phyloP scores from a whole-genome alignment of 345 rosid species.

The Lepidium sativum region DNA sequence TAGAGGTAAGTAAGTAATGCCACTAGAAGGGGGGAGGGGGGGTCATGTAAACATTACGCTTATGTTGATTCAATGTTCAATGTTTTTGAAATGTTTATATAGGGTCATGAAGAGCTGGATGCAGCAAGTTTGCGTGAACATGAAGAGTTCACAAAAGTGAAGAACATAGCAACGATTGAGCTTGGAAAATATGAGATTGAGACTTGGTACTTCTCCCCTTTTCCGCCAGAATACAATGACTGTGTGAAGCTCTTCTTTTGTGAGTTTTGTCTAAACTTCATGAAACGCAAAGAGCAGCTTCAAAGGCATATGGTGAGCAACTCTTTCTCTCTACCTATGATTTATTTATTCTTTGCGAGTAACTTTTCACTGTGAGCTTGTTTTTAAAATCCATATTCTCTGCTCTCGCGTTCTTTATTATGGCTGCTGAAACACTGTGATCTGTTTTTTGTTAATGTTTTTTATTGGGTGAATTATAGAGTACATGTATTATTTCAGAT shows the following conservation, averaged over 20 bases:
- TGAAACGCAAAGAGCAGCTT: slow-evolving; percentile 98
- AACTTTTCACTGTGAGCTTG: neutral
- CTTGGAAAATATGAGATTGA: slow-evolving; percentile 97
- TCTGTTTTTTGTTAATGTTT: neutral
- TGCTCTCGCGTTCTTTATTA: neutral
- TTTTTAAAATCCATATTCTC: neutral
- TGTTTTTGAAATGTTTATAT: neutral
- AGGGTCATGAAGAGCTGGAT: slow-evolving; percentile 99
- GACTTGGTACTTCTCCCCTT: slow-evolving; percentile 99
- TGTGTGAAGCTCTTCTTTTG: slow-evolving; percentile 84
- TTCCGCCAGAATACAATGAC: slow-evolving; percentile 93
- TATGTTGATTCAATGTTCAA: neutral
- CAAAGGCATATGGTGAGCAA: slow-evolving; percentile 95
- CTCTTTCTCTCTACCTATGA: neutral
- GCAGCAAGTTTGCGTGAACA: slow-evolving; percentile 98
- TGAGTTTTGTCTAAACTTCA: slow-evolving; percentile 93
- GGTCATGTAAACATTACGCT: neutral
- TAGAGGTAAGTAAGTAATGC: slow-evolving; percentile 42
- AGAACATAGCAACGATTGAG: slow-evolving; percentile 92
- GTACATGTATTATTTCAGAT: neutral
- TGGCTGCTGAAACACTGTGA: neutral
- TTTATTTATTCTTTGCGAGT: neutral
- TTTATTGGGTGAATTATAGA: neutral
- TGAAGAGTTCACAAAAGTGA: slow-evolving; percentile 94
- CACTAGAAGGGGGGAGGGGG: neutral